Evolutionary conservation across 2,329 filamentous ascomycete genomes (phyloP).

Genomic region (Botrytis aclada): DNA sequence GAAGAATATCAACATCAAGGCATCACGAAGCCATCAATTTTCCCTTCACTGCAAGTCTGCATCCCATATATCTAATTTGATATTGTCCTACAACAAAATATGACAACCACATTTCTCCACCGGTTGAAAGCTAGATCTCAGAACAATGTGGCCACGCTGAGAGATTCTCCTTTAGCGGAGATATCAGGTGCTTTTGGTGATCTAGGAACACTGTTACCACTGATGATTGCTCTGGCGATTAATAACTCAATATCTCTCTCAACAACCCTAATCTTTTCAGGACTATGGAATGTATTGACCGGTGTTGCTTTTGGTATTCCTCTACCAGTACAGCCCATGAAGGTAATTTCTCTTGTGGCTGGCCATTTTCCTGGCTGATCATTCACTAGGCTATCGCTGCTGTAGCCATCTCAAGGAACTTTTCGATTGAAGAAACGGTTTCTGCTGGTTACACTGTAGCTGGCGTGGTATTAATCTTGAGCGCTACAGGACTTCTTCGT

Average conservation of each 20-base stretch:
- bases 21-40: background rate
- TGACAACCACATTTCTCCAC: slow-evolving; percentile 3
- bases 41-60: background rate
- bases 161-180: slow-evolving; percentile 61
- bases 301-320: slow-evolving; percentile 83
- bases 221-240: slow-evolving; percentile 81
- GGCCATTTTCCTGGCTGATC: slow-evolving; percentile 21
- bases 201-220: slow-evolving; percentile 81
- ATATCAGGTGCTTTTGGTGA: slow-evolving; percentile 88
- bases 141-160: slow-evolving; percentile 56
- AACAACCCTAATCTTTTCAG: slow-evolving; percentile 83
- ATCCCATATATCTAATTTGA: background rate
- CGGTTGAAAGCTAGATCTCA: slow-evolving; percentile 21
- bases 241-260: slow-evolving; percentile 77
- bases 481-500: slow-evolving; percentile 71
- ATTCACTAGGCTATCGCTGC: slow-evolving; percentile 78
- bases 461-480: slow-evolving; percentile 70
- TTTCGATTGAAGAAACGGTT: slow-evolving; percentile 68
- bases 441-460: slow-evolving; percentile 81
- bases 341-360: slow-evolving; percentile 42
- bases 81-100: background rate
- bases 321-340: slow-evolving; percentile 86
- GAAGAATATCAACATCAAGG: background rate
- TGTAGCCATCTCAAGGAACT: slow-evolving; percentile 71
- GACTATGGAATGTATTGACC: slow-evolving; percentile 80